phyloP scores from a whole-genome alignment of 345 rosid species.

The Corchorus capsularis region DNA sequence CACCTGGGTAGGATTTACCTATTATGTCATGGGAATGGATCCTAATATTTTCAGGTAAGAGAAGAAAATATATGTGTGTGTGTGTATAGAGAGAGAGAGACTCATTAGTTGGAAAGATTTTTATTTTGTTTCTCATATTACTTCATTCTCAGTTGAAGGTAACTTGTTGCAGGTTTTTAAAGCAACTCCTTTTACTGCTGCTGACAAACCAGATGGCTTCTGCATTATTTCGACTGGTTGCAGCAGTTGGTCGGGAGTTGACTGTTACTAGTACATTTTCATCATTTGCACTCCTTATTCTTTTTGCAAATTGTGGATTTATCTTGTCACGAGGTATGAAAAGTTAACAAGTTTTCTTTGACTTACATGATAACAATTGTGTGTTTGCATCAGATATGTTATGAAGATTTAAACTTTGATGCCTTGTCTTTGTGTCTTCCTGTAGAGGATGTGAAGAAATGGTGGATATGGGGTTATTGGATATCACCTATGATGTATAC shows the following conservation, averaged over 20 bases:
- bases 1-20: conserved; percentile 55
- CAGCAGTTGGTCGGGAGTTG: conserved; percentile 51
- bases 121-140: background rate
- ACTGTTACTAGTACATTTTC: conserved; percentile 54
- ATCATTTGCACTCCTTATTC: conserved; percentile 42
- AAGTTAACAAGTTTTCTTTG: background rate
- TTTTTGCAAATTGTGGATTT: conserved; percentile 49
- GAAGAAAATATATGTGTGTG: background rate
- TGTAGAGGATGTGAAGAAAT: conserved; percentile 69
- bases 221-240: conserved; percentile 52
- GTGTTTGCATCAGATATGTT: background rate
- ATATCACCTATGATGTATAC: conserved; percentile 77
- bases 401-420: background rate
- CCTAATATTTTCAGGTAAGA: conserved; percentile 63
- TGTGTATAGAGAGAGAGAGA: too few species aligned
- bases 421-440: background rate
- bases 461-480: conserved; percentile 98
- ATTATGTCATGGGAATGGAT: conserved; percentile 72
- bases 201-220: conserved; percentile 53
- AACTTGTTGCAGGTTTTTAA: conserved; percentile 41
- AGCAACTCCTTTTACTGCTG: conserved; percentile 47
- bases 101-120: background rate
- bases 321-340: conserved; percentile 40
- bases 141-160: background rate
- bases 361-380: background rate